Evolutionary conservation across 2,329 filamentous ascomycete genomes (phyloP), one percentile per base, ranked within the genome.

Genomic region (Penicillium sumatraense): DNA sequence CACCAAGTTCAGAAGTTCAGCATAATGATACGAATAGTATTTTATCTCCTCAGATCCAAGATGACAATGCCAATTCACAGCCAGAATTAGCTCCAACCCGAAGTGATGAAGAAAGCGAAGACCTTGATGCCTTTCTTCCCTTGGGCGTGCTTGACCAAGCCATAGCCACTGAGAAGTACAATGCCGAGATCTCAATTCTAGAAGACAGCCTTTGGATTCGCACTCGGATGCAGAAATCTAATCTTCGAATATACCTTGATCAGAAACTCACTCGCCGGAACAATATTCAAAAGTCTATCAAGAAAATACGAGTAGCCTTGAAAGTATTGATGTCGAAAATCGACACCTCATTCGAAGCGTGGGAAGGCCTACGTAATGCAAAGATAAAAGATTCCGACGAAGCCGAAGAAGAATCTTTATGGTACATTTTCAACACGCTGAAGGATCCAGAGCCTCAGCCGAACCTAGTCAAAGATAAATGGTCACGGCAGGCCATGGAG

Each of bases 341-440:
- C 21, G 77, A 81, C 59, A 63, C 51, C 16, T 76, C 76, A 2
- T 51, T 54, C 9, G 63, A 69, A 11, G 71, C 74, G 20, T 81
- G 78, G 78, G 49, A 68, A 16, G 75, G 74, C 11, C 49, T 58
- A 4, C 61, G 62, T 26, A 36, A 16, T 35, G 49, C 58, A 5
- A 27, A 56, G 16, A 46, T n/a, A 36, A 38, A 51, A 5, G 31
- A 52, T 11, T 29, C 20, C 9, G 55, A 62, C 38, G 56, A 33
- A 1, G 60, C 53, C 3, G 71, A 75, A 27, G 72, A 78, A 24
- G 77, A 80, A 44, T 80, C 78, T 0, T 54, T 81, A 1, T 81
- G 79, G 67, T 81, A 81, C 57, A 79, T 80, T 26, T 81, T 80
- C 68, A 81, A 81, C 58, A 81, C 78, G 3, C 58, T 81, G 14